Base-by-base conservation (phyloP, 1,284 basidiomycete genomes). In the Termitomyces sp. region DNA sequence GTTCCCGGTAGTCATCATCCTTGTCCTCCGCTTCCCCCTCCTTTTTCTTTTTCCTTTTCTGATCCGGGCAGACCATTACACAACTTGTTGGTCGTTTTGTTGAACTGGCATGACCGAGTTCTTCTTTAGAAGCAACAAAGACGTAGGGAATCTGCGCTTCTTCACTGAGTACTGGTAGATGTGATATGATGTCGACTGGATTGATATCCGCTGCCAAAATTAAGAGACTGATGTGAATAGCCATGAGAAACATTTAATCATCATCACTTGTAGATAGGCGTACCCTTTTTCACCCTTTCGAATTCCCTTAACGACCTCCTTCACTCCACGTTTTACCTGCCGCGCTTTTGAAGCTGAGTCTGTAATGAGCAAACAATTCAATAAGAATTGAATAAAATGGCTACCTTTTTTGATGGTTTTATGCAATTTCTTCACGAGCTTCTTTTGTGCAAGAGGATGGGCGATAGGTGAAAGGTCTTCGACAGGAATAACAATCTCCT, bases 71-170 rank as follows among this genome's bases (percentile, higher is more conserved):
- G 56, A 99, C 81, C 86, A 99, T 93, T 12, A 99, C 94, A 72
- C 94, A 98, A 65, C 92, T 95, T 44, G 97, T 99, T 40, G 97
- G 96, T 64, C 97, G 86, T 76, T 99, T 99, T 48, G 97, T 99
- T 51, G 92, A 90, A 66, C 93, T 94, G 13, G 96, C 94, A 61
- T 90, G 87, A 1, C 97, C 97, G 24, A 99, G 85, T 65, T 98
- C 95, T 73, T 97, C 93, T 70, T 94, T 96, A 10, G 90, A 92
- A 0, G 85, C 68, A 17, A 93, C 88, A 67, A 90, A 90, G 41
- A 96, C 82, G 70, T 98, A 99, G 15, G 96, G 95, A 67, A 98
- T 90, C 49, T 87, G 82, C 5, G 93, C 90, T 70, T 99, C 97
- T 74, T 99, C 97, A 55, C 92, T 90, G 65, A 99, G 78, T 31